These are phyloP conservation scores for Apodospora peruviana DNA, from an alignment of 495 filamentous ascomycete species.

Conservation along the genomic window DNA sequence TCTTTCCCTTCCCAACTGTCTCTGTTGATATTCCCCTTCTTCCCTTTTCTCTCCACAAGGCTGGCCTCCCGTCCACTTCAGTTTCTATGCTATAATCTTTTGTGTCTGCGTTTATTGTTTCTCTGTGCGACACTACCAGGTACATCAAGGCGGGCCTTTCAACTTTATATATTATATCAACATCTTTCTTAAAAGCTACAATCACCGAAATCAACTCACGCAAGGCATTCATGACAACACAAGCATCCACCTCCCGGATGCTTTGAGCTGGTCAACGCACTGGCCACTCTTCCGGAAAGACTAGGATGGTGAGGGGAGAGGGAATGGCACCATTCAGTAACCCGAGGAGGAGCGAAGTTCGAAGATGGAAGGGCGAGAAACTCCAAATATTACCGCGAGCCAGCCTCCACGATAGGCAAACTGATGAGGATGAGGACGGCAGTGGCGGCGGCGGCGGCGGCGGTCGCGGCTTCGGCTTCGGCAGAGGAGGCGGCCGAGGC, in stretches of 20 bases:
- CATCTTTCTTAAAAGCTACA: background rate
- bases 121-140: no score
- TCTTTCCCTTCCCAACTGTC: constrained; percentile 9
- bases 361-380: constrained; percentile 5
- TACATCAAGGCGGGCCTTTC: constrained; percentile 16
- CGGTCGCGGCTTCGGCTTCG: background rate
- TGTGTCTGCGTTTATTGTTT: constrained; percentile 7
- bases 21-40: constrained; percentile 12
- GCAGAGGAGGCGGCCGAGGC: background rate
- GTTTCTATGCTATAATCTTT: constrained; percentile 6
- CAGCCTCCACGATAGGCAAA: constrained; percentile 8
- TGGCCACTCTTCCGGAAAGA: constrained; percentile 8
- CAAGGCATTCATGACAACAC: constrained; percentile 8
- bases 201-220: no score
- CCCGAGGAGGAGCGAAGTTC: background rate
- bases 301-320: constrained; percentile 20
- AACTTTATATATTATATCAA: no score
- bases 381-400: constrained; percentile 4
- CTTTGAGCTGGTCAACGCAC: constrained; percentile 12
- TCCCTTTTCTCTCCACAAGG: constrained; percentile 17
- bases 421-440: constrained; percentile 5
- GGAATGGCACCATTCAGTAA: constrained; percentile 26
- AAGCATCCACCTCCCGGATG: constrained; percentile 5
- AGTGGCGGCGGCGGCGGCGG: background rate
- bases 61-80: constrained; percentile 12